phyloP scores from a whole-genome alignment of 2,329 filamentous ascomycete genomes.

The Aspergillus brunneoviolaceus region DNA sequence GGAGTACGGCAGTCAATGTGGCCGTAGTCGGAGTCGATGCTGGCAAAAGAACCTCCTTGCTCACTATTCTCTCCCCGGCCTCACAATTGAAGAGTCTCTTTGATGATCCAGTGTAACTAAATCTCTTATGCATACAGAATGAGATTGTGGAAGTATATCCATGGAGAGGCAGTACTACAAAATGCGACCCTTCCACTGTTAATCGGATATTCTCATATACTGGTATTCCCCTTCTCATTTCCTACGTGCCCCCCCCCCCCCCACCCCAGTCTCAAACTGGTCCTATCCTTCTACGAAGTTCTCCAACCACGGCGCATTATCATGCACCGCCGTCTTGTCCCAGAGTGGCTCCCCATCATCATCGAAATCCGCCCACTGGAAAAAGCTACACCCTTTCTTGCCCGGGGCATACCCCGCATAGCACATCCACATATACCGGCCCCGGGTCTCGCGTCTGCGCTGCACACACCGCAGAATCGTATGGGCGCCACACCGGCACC shows the following conservation, averaged over 20 bases:
- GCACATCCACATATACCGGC: slow-evolving; percentile 93
- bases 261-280: neutral
- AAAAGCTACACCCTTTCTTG: slow-evolving; percentile 67
- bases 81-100: too few species aligned
- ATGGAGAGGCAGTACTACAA: neutral
- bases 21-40: too few species aligned
- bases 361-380: slow-evolving; percentile 83
- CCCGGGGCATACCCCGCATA: slow-evolving; percentile 58
- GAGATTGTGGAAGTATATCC: neutral
- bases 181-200: neutral
- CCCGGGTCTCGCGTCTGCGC: slow-evolving; percentile 71
- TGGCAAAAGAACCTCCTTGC: too few species aligned
- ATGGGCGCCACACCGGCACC: slow-evolving; percentile 72
- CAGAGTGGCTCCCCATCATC: slow-evolving; percentile 79
- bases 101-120: slow-evolving; percentile 4
- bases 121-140: slow-evolving; percentile 1
- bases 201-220: neutral
- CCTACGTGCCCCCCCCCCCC: neutral
- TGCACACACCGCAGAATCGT: slow-evolving; percentile 74
- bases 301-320: slow-evolving; percentile 23
- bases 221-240: neutral
- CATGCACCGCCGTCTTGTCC: slow-evolving; percentile 29
- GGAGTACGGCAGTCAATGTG: too few species aligned
- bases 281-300: slow-evolving; percentile 24
- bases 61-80: too few species aligned